Base-by-base conservation (phyloP, 129 eudicot genomes). In the Saposhnikovia divaricata region DNA sequence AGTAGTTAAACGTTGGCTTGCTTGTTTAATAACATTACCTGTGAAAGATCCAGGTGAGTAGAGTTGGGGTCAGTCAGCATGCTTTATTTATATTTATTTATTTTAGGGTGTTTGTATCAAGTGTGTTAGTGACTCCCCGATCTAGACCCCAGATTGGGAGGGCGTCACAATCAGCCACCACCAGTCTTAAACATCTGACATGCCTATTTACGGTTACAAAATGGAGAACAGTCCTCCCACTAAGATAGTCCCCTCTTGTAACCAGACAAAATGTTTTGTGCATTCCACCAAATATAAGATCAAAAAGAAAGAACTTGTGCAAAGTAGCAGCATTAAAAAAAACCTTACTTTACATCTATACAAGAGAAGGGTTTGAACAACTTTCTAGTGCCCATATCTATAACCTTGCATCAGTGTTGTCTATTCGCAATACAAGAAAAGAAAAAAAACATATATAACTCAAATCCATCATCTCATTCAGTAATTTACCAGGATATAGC, bases 321-420 rank as follows among this genome's bases (percentile, higher is more conserved):
- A 12, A 28, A 31, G 72, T 59, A 59, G 21, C 31, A 3, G 10
- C 18, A 65, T 10, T 2, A 65, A 40, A 9, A n/a, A n/a, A 34
- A 77, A 47, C 72, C 96, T 90, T 84, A 95, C 99, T 85, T 91
- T 95, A 92, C 98, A 95, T 86, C 91, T 86, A 81, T 85, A 89
- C 77, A 95, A 91, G 75, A 90, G 88, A 76, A 95, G 99, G 10
- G 91, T 95, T 80, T 95, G 99, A 83, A 88, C 97, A 88, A 95
- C 97, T 85, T 92, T 97, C 99, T 97, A 95, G 75, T 95, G 97
- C 72, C 99, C 99, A 78, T 92, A 92, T 47, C 96, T 86, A 88
- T 97, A 92, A 7, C 97, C 99, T 92, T 95, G 99, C 97, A 95
- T 95, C 90, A 95, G 81, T 9, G 97, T 95, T 47, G 99, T 92